Conservation (phyloP, 352 stramenopile species). For the Phytophthora pluvialis region DNA sequence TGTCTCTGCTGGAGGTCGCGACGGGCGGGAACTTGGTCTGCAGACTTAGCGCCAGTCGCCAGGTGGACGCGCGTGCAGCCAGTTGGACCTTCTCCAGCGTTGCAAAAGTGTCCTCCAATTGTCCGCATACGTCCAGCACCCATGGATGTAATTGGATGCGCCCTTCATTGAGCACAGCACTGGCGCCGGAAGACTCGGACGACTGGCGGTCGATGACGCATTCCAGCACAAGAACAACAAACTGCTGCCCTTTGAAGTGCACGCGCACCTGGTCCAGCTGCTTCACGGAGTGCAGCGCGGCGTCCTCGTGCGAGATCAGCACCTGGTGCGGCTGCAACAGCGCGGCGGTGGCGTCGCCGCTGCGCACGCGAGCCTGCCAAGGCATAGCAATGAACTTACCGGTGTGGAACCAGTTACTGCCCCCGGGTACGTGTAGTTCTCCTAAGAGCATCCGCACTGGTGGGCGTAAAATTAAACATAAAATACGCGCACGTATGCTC, state of each 20-base stretch:
- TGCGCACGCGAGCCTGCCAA: constrained; percentile 22
- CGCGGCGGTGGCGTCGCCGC: constrained; percentile 14
- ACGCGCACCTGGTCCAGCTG: constrained; percentile 33
- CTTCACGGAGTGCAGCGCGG: constrained; percentile 20
- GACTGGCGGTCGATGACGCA: constrained; percentile 41
- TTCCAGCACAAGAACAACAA: constrained; percentile 38
- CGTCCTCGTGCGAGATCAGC: constrained; percentile 44
- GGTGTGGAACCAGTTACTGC: no score
- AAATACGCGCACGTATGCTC: no score
- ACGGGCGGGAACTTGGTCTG: constrained; percentile 41
- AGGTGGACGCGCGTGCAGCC: background rate
- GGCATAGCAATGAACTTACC: background rate
- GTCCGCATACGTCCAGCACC: constrained; percentile 42
- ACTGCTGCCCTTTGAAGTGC: background rate
- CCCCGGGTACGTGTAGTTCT: no score
- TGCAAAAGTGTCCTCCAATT: constrained; percentile 20
- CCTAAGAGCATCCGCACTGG: no score
- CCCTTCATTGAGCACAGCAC: constrained; percentile 23
- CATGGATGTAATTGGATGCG: constrained; percentile 60
- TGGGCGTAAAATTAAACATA: no score
- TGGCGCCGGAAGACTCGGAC: background rate
- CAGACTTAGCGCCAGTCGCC: constrained; percentile 40
- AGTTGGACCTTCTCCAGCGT: constrained; percentile 29
- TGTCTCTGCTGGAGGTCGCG: constrained; percentile 10
- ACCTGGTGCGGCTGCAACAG: constrained; percentile 61